Evolutionary conservation across 208 protist species (phyloP), one percentile per base, ranked within the genome.

Genomic region (Acanthamoeba royreba): DNA sequence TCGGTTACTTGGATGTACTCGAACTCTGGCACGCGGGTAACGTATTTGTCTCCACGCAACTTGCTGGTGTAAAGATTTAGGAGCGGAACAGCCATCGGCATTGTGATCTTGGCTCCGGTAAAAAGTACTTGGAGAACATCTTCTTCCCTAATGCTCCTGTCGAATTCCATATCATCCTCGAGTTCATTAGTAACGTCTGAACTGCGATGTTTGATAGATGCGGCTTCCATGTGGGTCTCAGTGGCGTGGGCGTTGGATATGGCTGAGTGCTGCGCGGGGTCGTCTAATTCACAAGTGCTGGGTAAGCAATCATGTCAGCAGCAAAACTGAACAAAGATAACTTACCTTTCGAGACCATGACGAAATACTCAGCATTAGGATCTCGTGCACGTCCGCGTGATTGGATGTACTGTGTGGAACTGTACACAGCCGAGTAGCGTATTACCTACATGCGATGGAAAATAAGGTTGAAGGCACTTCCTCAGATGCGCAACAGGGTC

Each of bases 371-470:
- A 5, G 95, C 92, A 28, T 96, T 92, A 4, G 31, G 45, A n/a
- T 31, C 42, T 15, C 97, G 92, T 15, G 97, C 97, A 4, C 97
- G 85, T 17, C 97, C 97, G 69, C 97, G 96, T 35, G 96, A 96
- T 94, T 98, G 97, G 61, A 98, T 94, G 66, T 97, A 96, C 31
- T 91, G 93, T 15, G 69, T 86, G 43, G 97, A 89, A n/a, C 93
- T 96, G 3, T 94, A 66, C 42, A 96, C 89, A 2, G 74, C 91
- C 72, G 96, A 88, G 85, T 94, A 97, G 31, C 97, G 94, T 49
- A 98, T 72, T n/a, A 72, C 61, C 61, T 72, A 35, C 22, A 13
- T 13, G 19, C 19, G 49, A 55, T 55, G 19, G 19, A 55, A 19
- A 55, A 55, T 55, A 22, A 66, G 5, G 15, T 28, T 17, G 11